A percentile compares a stretch with the other conserved stretches of the same genome.
phyloP scores from a whole-genome alignment of 352 stramenopile genomes.

The Phytophthora cryptogea region DNA sequence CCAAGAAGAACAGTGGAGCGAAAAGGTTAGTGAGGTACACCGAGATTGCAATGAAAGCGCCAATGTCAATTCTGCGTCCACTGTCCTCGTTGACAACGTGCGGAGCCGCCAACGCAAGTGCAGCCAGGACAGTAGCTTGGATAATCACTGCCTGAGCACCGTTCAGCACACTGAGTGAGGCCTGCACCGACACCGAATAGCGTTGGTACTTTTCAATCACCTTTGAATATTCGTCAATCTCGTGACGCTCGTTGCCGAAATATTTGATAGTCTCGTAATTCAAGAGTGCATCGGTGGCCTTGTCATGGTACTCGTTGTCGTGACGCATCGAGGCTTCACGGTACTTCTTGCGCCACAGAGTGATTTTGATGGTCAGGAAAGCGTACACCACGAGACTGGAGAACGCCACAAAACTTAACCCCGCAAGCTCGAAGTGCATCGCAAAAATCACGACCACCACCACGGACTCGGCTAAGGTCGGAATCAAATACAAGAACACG shows the following conservation, averaged over 20 bases:
- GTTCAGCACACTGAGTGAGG: constrained; percentile 95
- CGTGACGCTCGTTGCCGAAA: constrained; percentile 95
- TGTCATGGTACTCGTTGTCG: constrained; percentile 98
- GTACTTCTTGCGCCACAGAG: constrained; percentile 98
- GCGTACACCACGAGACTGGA: constrained; percentile 96
- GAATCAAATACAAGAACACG: constrained; percentile 96
- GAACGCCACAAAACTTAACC: constrained; percentile 93
- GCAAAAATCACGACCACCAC: constrained; percentile 94
- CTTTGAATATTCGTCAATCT: constrained; percentile 91
- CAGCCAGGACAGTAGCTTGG: constrained; percentile 66
- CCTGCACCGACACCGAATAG: constrained; percentile 93
- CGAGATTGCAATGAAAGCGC: constrained; percentile 96
- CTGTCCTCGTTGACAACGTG: constrained; percentile 74
- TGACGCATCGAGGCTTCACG: constrained; percentile 93
- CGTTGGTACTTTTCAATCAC: constrained; percentile 94
- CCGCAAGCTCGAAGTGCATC: constrained; percentile 93
- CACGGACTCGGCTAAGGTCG: constrained; percentile 94
- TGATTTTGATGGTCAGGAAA: constrained; percentile 96
- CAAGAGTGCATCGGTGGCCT: constrained; percentile 95
- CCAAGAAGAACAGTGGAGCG: constrained; percentile 96
- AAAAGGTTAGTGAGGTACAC: constrained; percentile 97
- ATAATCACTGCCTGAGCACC: constrained; percentile 91
- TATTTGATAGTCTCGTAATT: constrained; percentile 99
- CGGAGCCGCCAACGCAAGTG: constrained; percentile 67
- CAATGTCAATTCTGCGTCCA: constrained; percentile 87